Evolutionary conservation across 495 filamentous ascomycete species (phyloP).

Genomic region (Evernia prunastri): DNA sequence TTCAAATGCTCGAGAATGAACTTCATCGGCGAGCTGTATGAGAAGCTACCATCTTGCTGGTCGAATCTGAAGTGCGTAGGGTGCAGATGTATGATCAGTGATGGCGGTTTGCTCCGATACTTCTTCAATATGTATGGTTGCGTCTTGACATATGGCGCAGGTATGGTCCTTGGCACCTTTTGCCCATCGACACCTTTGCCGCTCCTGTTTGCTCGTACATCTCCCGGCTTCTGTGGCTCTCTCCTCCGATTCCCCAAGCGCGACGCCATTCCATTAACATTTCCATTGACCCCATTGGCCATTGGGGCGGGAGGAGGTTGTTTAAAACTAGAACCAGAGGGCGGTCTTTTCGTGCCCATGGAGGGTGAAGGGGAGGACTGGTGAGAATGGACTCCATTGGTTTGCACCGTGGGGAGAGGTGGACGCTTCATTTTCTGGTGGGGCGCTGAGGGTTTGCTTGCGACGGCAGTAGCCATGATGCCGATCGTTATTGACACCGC

Average conservation of each 20-base stretch:
- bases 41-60: conserved; percentile 84
- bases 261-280: conserved; percentile 37
- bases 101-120: conserved; percentile 67
- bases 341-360: conserved; percentile 55
- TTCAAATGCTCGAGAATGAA: conserved; percentile 72
- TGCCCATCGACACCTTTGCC: conserved; percentile 37
- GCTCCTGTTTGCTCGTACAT: conserved; percentile 32
- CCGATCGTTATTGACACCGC: neutral
- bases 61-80: conserved; percentile 86
- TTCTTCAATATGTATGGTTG: conserved; percentile 75
- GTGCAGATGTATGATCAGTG: conserved; percentile 79
- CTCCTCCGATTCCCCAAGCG: conserved; percentile 50
- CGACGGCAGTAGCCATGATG: conserved; percentile 48
- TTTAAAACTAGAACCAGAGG: conserved; percentile 38
- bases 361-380: conserved; percentile 62
- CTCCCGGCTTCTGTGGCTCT: conserved; percentile 43
- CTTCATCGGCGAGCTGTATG: conserved; percentile 86
- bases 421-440: conserved; percentile 64
- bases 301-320: conserved; percentile 31
- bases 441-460: conserved; percentile 48
- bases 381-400: conserved; percentile 60
- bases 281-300: conserved; percentile 40
- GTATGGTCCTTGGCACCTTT: conserved; percentile 35
- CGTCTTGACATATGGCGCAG: conserved; percentile 57
- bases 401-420: conserved; percentile 59